These are phyloP conservation scores for Clohesyomyces aquaticus DNA, from an alignment of 495 filamentous ascomycete species.

Conservation along the genomic window DNA sequence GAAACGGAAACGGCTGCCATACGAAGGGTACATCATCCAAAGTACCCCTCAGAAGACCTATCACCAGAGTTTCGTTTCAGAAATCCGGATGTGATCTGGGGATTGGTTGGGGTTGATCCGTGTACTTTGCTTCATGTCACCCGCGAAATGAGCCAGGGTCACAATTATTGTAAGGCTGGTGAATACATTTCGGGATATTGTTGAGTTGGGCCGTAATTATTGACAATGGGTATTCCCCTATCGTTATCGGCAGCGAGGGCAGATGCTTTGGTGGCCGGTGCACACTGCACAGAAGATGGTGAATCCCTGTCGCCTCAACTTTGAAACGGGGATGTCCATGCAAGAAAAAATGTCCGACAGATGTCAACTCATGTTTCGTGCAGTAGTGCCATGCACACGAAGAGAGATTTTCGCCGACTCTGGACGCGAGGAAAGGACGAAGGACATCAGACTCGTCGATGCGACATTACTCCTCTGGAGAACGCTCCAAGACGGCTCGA, in stretches of 20 bases:
- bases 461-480: neutral
- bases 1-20: slow-evolving; percentile 1
- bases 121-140: slow-evolving; percentile 21
- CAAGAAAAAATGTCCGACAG: slow-evolving; percentile 29
- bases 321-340: slow-evolving; percentile 29
- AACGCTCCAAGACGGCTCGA: neutral
- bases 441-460: too few species aligned
- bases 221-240: slow-evolving; percentile 25
- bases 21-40: slow-evolving; percentile 16
- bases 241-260: slow-evolving; percentile 26
- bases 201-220: neutral
- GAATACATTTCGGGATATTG: neutral
- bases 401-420: too few species aligned
- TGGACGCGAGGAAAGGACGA: too few species aligned
- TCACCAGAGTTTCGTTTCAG: slow-evolving; percentile 5
- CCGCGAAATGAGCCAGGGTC: slow-evolving; percentile 3
- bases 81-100: neutral
- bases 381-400: slow-evolving; percentile 20
- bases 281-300: slow-evolving; percentile 15
- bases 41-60: slow-evolving; percentile 1
- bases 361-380: slow-evolving; percentile 25
- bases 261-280: neutral
- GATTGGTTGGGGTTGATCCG: slow-evolving; percentile 2
- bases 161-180: neutral
- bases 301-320: slow-evolving; percentile 13